Base-by-base conservation (phyloP, 129 eudicot genomes). In the Scalesia atractyloides region DNA sequence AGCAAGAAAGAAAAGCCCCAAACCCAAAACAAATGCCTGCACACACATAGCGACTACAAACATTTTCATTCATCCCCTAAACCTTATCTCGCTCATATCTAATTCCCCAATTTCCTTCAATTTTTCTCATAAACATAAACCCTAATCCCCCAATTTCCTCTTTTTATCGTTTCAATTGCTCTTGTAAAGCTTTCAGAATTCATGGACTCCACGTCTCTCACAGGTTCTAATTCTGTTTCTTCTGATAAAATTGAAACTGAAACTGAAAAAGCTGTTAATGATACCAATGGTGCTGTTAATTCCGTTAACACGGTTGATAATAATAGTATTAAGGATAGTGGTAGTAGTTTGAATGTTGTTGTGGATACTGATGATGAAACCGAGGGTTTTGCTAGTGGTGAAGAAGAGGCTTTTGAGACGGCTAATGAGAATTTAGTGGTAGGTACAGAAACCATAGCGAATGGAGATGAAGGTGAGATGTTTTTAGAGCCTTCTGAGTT, bases 301-400 rank as follows among this genome's bases (percentile, higher is more conserved):
- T 68, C 78, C 63, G 68, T 58, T 47, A 51, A 12, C 44, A 76
- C 52, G 52, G 15, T 46, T 64, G 75, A 49, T 16, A 69, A 16
- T 69, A 59, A 33, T 51, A 61, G 0, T 70, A 56, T 18, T 14
- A 70, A 49, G 71, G 48, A 57, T 68, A 64, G 0, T 68, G 39
- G 10, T 73, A 44, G 58, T 77, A 53, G 74, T 47, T 58, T 66
- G 66, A 72, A 49, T 64, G 54, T 39, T 53, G 63, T 30, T 78
- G 39, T 10, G 48, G 17, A 12, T 63, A 69, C 75, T 48, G 82
- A 77, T 70, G 85, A 69, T 60, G 94, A 77, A 18, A 77, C 61
- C 41, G 92, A 73, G 73, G 85, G 83, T 57, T 90, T 82, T 64
- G 82, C 79, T 70, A 84, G 97, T 63, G 98, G 98, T 49, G 73